Conservation (phyloP, 2,329 filamentous ascomycete species). For the Hypoxylon sp. region DNA sequence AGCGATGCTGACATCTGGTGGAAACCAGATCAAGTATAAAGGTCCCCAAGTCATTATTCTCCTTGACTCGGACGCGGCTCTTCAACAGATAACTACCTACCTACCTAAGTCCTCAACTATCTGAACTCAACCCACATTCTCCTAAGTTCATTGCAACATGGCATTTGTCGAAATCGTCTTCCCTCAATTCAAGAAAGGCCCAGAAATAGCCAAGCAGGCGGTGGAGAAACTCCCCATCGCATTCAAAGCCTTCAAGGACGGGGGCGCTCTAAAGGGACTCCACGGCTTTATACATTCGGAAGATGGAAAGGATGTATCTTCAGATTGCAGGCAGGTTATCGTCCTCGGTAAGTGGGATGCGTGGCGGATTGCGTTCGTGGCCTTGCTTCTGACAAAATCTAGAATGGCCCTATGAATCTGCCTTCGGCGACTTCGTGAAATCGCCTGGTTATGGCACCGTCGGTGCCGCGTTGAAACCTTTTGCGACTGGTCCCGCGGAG, state of each 20-base stretch:
- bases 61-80: background rate
- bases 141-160: slow-evolving; percentile 24
- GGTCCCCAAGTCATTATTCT: background rate
- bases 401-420: slow-evolving; percentile 33
- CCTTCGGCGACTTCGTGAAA: slow-evolving; percentile 27
- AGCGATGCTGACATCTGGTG: background rate
- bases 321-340: slow-evolving; percentile 23
- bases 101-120: too few species aligned
- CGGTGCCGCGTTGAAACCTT: slow-evolving; percentile 14
- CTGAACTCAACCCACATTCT: background rate
- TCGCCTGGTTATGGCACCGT: slow-evolving; percentile 17
- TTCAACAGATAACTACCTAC: background rate
- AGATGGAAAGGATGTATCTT: slow-evolving; percentile 30
- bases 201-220: slow-evolving; percentile 22
- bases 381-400: slow-evolving; percentile 13
- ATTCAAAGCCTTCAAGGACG: slow-evolving; percentile 22
- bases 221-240: background rate
- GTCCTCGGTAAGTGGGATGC: slow-evolving; percentile 24
- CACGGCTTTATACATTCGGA: slow-evolving; percentile 27
- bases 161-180: slow-evolving; percentile 38
- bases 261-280: slow-evolving; percentile 14
- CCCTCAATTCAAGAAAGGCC: slow-evolving; percentile 34
- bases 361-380: background rate
- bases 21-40: background rate
- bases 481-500: slow-evolving; percentile 24